Evolutionary conservation across 192 early-diverging fungal species (phyloP), one percentile per base, ranked within the genome.

Genomic region (Backusella psychrophila): DNA sequence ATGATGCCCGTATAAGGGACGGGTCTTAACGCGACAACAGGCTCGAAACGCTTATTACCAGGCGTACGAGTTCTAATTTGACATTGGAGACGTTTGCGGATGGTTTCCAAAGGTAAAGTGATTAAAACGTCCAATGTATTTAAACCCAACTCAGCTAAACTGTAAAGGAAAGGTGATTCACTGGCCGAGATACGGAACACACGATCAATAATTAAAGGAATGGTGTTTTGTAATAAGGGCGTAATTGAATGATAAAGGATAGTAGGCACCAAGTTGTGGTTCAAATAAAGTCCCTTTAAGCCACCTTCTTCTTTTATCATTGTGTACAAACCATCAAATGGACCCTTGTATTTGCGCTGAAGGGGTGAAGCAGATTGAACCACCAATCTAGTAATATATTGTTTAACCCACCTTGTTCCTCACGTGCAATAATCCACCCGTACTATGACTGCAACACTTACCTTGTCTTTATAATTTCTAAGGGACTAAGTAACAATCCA

Each of bases 381-480:
- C 42, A 96, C 86, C 69, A 98, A 81, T 67, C 96, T 92, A 56
- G 5, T 34, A 68, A 36, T 21, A 8, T 31, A 23, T 4, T 26
- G 0, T 21, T 71, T 23, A 36, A 29, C 17, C 36, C 66, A 19
- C n/a, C 26, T 73, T 2, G 29, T 12, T 31, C 23, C 21, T 29
- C 42, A 72, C 12, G n/a, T 15, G 15, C 21, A 39, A 6, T 8
- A 17, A 23, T 33, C 33, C 33, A 3, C 33, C 33, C 33, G 33
- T 23, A 29, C 5, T 36, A 21, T 46, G 23, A 23, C 2, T 33
- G 2, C 26, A 63, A 63, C 2, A 63, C 21, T 53, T 88, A 95
- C 94, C 95, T 80, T 26, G 97, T 98, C 53, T 92, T 89, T 66
- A 94, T 89, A 15, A 98, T 84, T 75, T 99, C 98, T 59, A 99